Base-by-base conservation (phyloP, 768 basidiomycete species). In the Tubosaeta sp. region DNA sequence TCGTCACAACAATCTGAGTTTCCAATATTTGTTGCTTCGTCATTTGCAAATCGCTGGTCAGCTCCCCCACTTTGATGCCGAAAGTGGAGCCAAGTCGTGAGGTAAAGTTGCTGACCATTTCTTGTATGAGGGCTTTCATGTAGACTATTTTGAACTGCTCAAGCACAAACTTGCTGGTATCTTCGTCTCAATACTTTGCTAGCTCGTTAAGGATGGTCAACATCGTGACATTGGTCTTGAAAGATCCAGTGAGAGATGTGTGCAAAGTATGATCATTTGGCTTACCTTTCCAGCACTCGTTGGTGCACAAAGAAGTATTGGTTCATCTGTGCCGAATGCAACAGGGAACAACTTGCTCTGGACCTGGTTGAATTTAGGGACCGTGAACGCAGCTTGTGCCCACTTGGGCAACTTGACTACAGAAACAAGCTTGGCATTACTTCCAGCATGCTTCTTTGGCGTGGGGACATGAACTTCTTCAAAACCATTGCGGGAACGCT, bases 391-490 rank as follows among this genome's bases (percentile, higher is more conserved):
- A 32, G 82, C 80, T 16, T 85, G 83, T 4, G 92, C 83, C 97
- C 97, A 99, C 12, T 75, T 74, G 0, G 95, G 95, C 47, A 99
- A 66, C 29, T 77, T 75, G 1, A 84, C 64, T 16, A 95, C 76
- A 2, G 85, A 80, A 0, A 99, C 84, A 14, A 86, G 66, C 43
- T 91, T 90, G 22, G 81, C 81, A 1, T 84, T 79, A 6, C 72
- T 72, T 4, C 78, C 72, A 0, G 80, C 76, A 56, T 87, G 83
- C 54, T 84, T 78, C 74, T 95, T 95, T 10, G 94, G 94, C 0
- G 91, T 87, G 5, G 95, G 95, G 1, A 99, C 91, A 56, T 97
- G 94, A 32, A 99, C 95, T 69, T 99, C 97, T 67, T 98, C 97
- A 67, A 90, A 97, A 1, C 97, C 94, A 69, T 99, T 99, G 71